Percentiles rank a stretch among this genome's conserved stretches.
Conservation (phyloP, 805 yeast species). For the Wickerhamomyces silvicola region DNA sequence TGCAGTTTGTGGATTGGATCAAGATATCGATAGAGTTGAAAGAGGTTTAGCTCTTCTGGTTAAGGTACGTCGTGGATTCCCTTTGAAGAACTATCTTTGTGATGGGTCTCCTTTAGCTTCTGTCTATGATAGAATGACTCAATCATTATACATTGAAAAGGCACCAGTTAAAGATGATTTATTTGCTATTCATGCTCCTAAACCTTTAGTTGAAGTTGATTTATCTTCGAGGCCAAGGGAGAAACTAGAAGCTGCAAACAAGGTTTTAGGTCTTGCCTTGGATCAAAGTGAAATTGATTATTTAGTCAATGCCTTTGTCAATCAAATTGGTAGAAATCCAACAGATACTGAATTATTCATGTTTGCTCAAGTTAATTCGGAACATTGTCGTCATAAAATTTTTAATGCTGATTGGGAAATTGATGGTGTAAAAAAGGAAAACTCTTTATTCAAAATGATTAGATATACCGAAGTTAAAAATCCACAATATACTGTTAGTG, state of each 20-base stretch:
- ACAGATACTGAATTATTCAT: conserved; percentile 96
- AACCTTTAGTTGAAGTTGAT: conserved; percentile 74
- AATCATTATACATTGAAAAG: conserved; percentile 49
- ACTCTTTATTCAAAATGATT: conserved; percentile 87
- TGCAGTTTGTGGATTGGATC: conserved; percentile 75
- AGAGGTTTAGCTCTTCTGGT: conserved; percentile 79
- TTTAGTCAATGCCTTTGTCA: conserved; percentile 73
- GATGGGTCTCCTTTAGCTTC: conserved; percentile 57
- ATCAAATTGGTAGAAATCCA: conserved; percentile 76
- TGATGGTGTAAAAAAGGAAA: conserved; percentile 69
- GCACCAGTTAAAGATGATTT: conserved; percentile 66
- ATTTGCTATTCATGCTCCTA: conserved; percentile 74
- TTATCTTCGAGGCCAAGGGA: conserved; percentile 44
- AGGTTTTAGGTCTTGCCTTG: conserved; percentile 84
- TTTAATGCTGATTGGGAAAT: conserved; percentile 98
- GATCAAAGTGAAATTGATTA: conserved; percentile 92
- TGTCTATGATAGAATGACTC: conserved; percentile 94
- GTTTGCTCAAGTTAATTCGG: conserved; percentile 99
- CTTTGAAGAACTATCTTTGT: conserved; percentile 47
- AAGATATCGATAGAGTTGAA: conserved; percentile 75
- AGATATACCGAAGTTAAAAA: conserved; percentile 81
- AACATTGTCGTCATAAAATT: conserved; percentile 98
- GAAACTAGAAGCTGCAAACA: conserved; percentile 70
- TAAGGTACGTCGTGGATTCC: conserved; percentile 65
- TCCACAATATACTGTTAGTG: conserved; percentile 82